Base-by-base conservation (phyloP, 352 stramenopile genomes). In the Phytophthora hybrid region DNA sequence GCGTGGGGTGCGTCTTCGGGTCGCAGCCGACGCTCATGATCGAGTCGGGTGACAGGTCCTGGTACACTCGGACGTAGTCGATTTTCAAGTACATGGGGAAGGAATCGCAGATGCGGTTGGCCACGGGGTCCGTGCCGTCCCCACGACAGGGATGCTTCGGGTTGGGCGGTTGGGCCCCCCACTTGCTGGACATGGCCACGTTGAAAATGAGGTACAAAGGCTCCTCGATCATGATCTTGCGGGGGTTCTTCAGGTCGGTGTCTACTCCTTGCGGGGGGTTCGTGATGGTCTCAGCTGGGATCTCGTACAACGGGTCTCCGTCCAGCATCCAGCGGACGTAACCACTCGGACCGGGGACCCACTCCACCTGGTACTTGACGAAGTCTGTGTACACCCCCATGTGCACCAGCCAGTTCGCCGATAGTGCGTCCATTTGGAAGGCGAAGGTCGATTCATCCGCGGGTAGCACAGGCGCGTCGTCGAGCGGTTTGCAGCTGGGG, bases 191-290 rank as follows among this genome's bases (percentile, higher is more conserved):
- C 58, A 99, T 84, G 7, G 97, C 97, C 23, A 97, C 98, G 80
- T 99, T 99, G 63, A 99, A 89, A 57, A 99, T 91, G 62, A 99
- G 73, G 67, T 98, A 98, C 83, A 97, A 93, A 0, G 97, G 97
- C 74, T 99, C 97, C 32, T 97, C 88, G 29, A 98, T 87, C 85
- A 99, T 99, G 66, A 92, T 91, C 77, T 85, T 97, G 79, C 66
- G 84, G 70, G 86, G 92, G 86, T 81, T 96, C 63, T 66, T 85
- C 16, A 16, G 31, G 37, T n/a, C 7, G 13, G n/a, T 31, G 37
- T n/a, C 18, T 5, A 13, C 39, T 46, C 88, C 85, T 60, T 93
- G 87, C 3, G 87, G 81, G 46, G 80, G 77, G 13, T 82, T 68
- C 6, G 76, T 81, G 29, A 98, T 73, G 9, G 83, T 80, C 9